Evolutionary conservation across 2,329 filamentous ascomycete genomes (phyloP).

Genomic region (Cytospora schulzeri): DNA sequence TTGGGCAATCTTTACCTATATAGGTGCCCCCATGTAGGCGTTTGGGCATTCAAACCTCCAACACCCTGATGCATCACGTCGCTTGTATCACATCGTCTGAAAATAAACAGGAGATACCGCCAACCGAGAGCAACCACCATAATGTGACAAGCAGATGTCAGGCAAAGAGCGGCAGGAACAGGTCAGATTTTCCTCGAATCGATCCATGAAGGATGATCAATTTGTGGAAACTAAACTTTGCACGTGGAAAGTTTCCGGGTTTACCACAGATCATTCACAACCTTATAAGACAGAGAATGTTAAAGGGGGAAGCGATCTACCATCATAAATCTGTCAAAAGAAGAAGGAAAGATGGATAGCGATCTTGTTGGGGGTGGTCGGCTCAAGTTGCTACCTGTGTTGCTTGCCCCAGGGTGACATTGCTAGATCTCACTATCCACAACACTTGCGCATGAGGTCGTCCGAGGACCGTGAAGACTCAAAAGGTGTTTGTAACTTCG

Average conservation of each 20-base stretch:
- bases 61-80: not conserved
- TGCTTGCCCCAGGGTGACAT: too few relatives aligned
- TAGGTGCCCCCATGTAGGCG: not conserved
- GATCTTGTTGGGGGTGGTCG: too few relatives aligned
- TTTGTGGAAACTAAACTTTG: not conserved
- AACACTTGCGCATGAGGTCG: too few relatives aligned
- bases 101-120: not conserved
- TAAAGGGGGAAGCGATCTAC: not conserved
- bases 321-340: too few relatives aligned
- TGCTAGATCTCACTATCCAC: too few relatives aligned
- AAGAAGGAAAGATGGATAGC: too few relatives aligned
- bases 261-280: not conserved
- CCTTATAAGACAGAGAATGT: not conserved
- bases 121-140: not conserved
- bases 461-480: too few relatives aligned
- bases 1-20: conserved; percentile 11
- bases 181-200: not conserved
- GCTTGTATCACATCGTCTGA: not conserved
- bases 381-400: too few relatives aligned
- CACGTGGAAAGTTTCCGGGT: not conserved
- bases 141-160: not conserved
- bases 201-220: not conserved
- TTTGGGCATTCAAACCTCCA: not conserved
- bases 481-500: too few relatives aligned
- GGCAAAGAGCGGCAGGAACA: not conserved